phyloP scores from a whole-genome alignment of 1,284 basidiomycete species.

The Abortiporus biennis region DNA sequence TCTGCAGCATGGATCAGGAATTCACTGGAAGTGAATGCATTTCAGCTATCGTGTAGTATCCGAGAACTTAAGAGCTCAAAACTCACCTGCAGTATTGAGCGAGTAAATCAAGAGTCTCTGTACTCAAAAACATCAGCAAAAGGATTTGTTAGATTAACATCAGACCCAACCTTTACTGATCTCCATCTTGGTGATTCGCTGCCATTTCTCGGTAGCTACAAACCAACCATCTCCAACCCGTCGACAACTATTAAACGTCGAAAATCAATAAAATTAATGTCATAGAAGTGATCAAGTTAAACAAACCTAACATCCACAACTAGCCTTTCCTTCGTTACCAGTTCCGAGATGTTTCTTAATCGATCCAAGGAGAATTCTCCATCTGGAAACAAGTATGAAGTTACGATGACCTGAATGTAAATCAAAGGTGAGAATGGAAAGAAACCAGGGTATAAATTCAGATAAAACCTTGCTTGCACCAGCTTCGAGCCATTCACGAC shows the following conservation, averaged over 20 bases:
- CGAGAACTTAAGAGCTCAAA: neutral
- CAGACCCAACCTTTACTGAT: slow-evolving; percentile 65
- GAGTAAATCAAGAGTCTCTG: slow-evolving; percentile 68
- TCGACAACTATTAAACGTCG: slow-evolving; percentile 67
- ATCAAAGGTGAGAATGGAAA: neutral
- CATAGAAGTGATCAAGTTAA: neutral
- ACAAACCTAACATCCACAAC: slow-evolving; percentile 92
- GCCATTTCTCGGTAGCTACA: slow-evolving; percentile 99
- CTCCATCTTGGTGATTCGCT: slow-evolving; percentile 92
- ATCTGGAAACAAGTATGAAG: slow-evolving; percentile 89
- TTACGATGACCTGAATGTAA: slow-evolving; percentile 81
- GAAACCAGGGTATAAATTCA: neutral
- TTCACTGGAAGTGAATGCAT: slow-evolving; percentile 53
- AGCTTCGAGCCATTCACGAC: slow-evolving; percentile 76
- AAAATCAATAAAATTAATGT: neutral
- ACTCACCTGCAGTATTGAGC: slow-evolving; percentile 73
- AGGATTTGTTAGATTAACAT: neutral
- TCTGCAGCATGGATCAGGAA: slow-evolving; percentile 97
- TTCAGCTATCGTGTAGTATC: neutral
- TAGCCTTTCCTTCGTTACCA: slow-evolving; percentile 80
- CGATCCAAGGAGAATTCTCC: slow-evolving; percentile 76
- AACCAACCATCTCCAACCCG: slow-evolving; percentile 77
- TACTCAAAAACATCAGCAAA: slow-evolving; percentile 3
- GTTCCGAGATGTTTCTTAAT: slow-evolving; percentile 57
- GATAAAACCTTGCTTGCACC: slow-evolving; percentile 91